Evolutionary conservation across 2,329 filamentous ascomycete species (phyloP).

Genomic region (Aspergillus fijiensis): DNA sequence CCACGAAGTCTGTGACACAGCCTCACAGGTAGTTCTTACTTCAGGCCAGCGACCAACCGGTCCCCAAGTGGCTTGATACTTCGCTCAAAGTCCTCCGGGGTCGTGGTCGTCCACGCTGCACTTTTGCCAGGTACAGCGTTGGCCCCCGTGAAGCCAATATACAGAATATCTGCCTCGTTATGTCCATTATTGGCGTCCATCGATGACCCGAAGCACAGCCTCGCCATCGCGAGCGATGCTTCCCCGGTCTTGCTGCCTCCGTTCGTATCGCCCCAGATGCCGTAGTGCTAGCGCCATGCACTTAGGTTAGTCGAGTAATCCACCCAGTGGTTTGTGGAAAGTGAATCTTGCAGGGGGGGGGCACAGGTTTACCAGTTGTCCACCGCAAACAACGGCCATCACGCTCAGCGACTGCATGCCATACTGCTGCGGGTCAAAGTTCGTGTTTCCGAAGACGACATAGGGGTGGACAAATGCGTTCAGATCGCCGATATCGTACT

Average conservation of each 20-base stretch:
- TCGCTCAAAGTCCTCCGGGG: constrained; percentile 35
- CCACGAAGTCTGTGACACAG: no score
- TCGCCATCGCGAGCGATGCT: constrained; percentile 58
- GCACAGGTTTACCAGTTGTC: constrained; percentile 43
- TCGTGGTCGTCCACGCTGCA: constrained; percentile 55
- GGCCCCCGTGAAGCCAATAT: constrained; percentile 59
- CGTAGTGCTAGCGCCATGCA: constrained; percentile 48
- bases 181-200: constrained; percentile 57
- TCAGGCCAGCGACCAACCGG: constrained; percentile 44
- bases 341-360: neutral
- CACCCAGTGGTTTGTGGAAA: no score
- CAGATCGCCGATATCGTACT: constrained; percentile 48
- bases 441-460: constrained; percentile 55
- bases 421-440: constrained; percentile 44
- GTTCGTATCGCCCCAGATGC: constrained; percentile 63
- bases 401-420: constrained; percentile 54
- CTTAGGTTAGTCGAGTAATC: neutral
- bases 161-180: constrained; percentile 59
- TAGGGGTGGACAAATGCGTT: constrained; percentile 55
- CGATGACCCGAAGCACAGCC: constrained; percentile 55
- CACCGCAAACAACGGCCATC: constrained; percentile 56
- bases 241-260: constrained; percentile 59
- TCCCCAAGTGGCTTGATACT: constrained; percentile 56
- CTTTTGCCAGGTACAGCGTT: constrained; percentile 58
- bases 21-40: neutral